Conservation (phyloP, 2,329 filamentous ascomycete species). For the Diplocarpon rosae region DNA sequence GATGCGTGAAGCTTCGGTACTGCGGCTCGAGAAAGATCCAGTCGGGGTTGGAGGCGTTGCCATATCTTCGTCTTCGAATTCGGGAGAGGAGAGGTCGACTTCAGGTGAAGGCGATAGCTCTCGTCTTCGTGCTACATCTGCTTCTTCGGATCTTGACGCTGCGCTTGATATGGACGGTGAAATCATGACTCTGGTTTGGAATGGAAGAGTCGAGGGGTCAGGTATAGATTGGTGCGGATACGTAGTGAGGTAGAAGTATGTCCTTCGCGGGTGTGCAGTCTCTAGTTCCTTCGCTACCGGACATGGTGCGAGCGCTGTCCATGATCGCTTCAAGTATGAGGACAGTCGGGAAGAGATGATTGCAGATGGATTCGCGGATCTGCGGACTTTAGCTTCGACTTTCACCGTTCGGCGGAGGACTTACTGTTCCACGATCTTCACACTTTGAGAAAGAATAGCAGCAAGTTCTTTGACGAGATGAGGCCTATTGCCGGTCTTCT, state of each 20-base stretch:
- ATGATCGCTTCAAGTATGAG: constrained; percentile 77
- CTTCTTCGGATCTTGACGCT: constrained; percentile 60
- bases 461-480: constrained; percentile 93
- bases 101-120: constrained; percentile 85
- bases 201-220: constrained; percentile 40
- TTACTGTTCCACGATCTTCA: constrained; percentile 85
- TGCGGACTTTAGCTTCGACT: constrained; percentile 33
- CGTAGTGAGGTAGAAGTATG: constrained; percentile 95
- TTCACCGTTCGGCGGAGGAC: constrained; percentile 30
- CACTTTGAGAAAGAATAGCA: constrained; percentile 60
- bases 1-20: constrained; percentile 40
- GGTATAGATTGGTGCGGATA: constrained; percentile 73
- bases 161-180: constrained; percentile 73
- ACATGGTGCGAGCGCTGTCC: constrained; percentile 69
- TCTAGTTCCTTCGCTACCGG: constrained; percentile 89
- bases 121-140: constrained; percentile 51
- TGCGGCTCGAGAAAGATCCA: constrained; percentile 46
- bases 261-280: constrained; percentile 82
- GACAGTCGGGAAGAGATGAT: constrained; percentile 90
- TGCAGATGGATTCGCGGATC: constrained; percentile 89
- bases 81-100: constrained; percentile 77
- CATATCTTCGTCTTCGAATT: constrained; percentile 67
- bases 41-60: constrained; percentile 50
- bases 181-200: constrained; percentile 51
- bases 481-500: constrained; percentile 82